Conservation (phyloP, 257 asterid species). For the Petunia secreta region DNA sequence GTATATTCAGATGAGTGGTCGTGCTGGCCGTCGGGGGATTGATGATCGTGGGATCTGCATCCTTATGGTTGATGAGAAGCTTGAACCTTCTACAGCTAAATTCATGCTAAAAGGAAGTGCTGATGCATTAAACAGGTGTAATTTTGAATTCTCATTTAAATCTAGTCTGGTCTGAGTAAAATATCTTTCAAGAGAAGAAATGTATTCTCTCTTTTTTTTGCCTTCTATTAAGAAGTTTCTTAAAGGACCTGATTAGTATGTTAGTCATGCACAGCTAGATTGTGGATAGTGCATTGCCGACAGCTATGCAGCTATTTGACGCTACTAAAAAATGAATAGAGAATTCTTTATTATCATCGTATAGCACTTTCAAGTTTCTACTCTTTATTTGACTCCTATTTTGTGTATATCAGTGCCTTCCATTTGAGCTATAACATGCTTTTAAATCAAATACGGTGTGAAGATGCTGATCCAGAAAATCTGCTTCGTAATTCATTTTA, state of each 20-base stretch:
- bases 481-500: slow-evolving; percentile 91
- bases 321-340: slow-evolving; percentile 10
- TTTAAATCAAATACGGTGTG: slow-evolving; percentile 90
- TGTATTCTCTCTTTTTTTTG: background rate
- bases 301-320: slow-evolving; percentile 17
- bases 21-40: slow-evolving; percentile 99
- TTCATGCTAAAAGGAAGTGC: slow-evolving; percentile 94
- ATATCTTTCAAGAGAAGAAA: slow-evolving; percentile 15
- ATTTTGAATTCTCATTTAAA: slow-evolving; percentile 11
- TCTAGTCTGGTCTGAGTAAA: background rate
- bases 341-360: background rate
- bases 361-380: background rate
- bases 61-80: slow-evolving; percentile 98
- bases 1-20: slow-evolving; percentile 99
- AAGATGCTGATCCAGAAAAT: slow-evolving; percentile 94
- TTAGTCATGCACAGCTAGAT: background rate
- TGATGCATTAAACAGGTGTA: slow-evolving; percentile 89
- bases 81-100: slow-evolving; percentile 94
- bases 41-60: slow-evolving; percentile 99
- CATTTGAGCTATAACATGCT: slow-evolving; percentile 98
- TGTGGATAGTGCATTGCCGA: slow-evolving; percentile 10
- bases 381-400: slow-evolving; percentile 9
- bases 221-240: background rate
- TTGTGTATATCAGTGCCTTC: slow-evolving; percentile 74
- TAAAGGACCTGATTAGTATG: background rate